phyloP scores from a whole-genome alignment of 345 rosid species.

The Theobroma cacao region DNA sequence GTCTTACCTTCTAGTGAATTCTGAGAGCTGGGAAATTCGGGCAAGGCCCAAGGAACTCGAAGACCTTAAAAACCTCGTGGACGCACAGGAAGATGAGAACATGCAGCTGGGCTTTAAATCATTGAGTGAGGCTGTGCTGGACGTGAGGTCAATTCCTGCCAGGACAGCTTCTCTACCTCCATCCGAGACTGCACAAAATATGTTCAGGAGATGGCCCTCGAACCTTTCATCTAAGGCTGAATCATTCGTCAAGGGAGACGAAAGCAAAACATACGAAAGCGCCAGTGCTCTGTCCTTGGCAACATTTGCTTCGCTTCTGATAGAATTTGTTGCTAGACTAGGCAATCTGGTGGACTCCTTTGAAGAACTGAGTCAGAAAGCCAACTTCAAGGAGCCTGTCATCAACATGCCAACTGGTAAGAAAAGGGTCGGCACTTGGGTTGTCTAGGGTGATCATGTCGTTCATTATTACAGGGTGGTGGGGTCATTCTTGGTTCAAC shows the following conservation, averaged over 20 bases:
- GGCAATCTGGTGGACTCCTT: constrained; percentile 62
- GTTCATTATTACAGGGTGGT: not conserved
- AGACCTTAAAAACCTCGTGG: constrained; percentile 17
- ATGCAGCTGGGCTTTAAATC: constrained; percentile 15
- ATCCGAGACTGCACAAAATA: not conserved
- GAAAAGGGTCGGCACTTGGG: not conserved
- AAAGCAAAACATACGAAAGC: constrained; percentile 50
- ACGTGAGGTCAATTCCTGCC: constrained; percentile 10
- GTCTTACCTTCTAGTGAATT: constrained; percentile 45
- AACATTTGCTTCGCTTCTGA: constrained; percentile 73
- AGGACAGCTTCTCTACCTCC: constrained; percentile 7
- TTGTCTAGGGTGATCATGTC: not conserved
- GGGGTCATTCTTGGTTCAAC: not conserved
- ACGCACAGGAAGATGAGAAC: constrained; percentile 6
- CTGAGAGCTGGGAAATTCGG: constrained; percentile 45
- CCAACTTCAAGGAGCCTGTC: constrained; percentile 56
- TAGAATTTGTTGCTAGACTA: constrained; percentile 83
- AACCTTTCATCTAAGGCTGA: constrained; percentile 26
- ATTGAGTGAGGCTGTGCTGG: constrained; percentile 24
- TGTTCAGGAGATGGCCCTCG: constrained; percentile 43
- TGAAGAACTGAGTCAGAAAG: constrained; percentile 59
- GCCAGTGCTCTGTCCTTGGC: constrained; percentile 82
- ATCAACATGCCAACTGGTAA: not conserved
- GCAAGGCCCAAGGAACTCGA: constrained; percentile 12
- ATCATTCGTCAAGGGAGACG: constrained; percentile 26